Conservation (phyloP, 768 basidiomycete species). For the Pulveroboletus frians region DNA sequence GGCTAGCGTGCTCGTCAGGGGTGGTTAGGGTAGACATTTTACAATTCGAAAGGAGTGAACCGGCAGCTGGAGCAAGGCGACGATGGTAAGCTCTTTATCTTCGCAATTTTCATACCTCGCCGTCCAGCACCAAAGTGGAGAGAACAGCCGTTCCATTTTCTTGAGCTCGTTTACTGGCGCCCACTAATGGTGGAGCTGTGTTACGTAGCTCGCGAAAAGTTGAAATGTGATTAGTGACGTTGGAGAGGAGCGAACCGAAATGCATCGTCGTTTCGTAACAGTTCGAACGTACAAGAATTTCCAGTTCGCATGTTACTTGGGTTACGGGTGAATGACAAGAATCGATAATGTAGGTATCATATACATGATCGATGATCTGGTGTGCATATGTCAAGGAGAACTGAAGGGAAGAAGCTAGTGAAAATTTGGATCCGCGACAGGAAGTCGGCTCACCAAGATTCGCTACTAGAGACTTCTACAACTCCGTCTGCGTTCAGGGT, state of each 20-base stretch:
- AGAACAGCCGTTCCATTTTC: neutral
- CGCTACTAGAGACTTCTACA: conserved; percentile 46
- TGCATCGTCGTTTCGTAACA: neutral
- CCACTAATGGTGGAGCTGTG: conserved; percentile 9
- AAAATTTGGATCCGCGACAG: neutral
- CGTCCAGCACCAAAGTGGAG: neutral
- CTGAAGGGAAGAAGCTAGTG: neutral
- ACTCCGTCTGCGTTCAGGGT: conserved; percentile 44
- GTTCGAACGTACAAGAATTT: neutral
- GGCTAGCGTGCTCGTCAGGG: conserved; percentile 9
- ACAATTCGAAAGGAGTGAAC: conserved; percentile 11
- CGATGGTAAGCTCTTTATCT: neutral
- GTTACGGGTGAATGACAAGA: neutral
- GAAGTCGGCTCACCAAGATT: conserved; percentile 7
- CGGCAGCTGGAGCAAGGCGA: conserved; percentile 7
- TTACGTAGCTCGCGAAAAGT: conserved; percentile 9
- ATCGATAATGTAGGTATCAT: conserved; percentile 7
- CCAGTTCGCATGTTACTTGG: neutral
- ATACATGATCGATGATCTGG: neutral
- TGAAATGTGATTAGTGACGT: neutral
- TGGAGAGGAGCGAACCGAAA: neutral
- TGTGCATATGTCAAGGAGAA: neutral
- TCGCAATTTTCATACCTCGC: conserved; percentile 3
- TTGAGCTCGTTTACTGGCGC: neutral
- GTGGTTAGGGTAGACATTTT: conserved; percentile 13